phyloP scores from a whole-genome alignment of 2,329 filamentous ascomycete genomes.

The Scorias spongiosa region DNA sequence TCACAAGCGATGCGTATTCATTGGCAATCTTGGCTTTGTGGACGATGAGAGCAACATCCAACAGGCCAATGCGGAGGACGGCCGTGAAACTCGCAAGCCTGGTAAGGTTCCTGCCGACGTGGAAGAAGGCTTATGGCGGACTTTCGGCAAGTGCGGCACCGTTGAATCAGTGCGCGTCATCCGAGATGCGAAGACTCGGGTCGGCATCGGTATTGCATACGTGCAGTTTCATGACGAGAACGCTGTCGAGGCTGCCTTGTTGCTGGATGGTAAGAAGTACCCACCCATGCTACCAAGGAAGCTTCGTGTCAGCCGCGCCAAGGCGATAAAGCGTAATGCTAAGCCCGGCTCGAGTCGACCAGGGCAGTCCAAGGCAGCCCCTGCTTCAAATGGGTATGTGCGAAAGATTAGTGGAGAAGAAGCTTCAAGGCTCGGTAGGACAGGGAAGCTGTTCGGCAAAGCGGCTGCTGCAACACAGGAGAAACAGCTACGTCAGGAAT shows the following conservation, averaged over 20 bases:
- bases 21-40: constrained; percentile 91
- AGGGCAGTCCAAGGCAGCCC: constrained; percentile 9
- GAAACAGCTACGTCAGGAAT: constrained; percentile 15
- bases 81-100: constrained; percentile 48
- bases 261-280: constrained; percentile 81
- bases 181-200: constrained; percentile 73
- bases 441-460: constrained; percentile 57
- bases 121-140: constrained; percentile 83
- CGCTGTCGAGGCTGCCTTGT: constrained; percentile 75
- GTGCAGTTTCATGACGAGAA: constrained; percentile 88
- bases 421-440: constrained; percentile 57
- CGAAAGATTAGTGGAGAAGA: constrained; percentile 56
- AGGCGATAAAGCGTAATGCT: constrained; percentile 44
- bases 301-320: constrained; percentile 75
- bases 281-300: constrained; percentile 84
- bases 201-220: constrained; percentile 95
- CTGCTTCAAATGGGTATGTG: constrained; percentile 38
- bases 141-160: constrained; percentile 60
- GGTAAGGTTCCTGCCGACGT: constrained; percentile 62
- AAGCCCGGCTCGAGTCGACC: constrained; percentile 19
- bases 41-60: constrained; percentile 68
- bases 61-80: constrained; percentile 45
- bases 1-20: constrained; percentile 82
- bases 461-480: constrained; percentile 41
- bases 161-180: constrained; percentile 91